These are phyloP conservation scores for Colletotrichum abscissum DNA, from an alignment of 2,329 filamentous ascomycete genomes.

Conservation along the genomic window DNA sequence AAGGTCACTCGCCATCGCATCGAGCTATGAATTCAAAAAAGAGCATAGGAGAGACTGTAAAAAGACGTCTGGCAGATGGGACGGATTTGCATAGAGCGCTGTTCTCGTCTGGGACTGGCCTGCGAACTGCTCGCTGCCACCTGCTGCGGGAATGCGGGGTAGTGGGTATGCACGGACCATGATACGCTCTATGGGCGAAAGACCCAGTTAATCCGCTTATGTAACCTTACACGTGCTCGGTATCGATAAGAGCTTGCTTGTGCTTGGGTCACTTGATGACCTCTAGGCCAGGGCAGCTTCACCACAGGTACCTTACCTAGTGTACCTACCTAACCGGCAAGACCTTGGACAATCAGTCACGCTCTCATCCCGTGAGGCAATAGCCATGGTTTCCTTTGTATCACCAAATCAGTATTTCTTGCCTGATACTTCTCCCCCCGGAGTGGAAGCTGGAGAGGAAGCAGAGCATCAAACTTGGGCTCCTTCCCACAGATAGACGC, in stretches of 20 bases:
- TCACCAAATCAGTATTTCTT: not conserved
- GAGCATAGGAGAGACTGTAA: not conserved
- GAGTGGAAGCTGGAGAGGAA: too few species aligned
- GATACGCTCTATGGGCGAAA: not conserved
- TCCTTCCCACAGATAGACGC: not conserved
- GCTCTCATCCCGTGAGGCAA: too few species aligned
- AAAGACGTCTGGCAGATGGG: not conserved
- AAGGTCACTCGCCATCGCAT: not conserved
- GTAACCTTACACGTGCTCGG: not conserved
- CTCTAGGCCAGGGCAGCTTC: not conserved
- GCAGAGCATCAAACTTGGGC: too few species aligned
- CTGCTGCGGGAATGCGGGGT: constrained; percentile 28
- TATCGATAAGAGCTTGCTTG: not conserved
- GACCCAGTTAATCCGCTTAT: not conserved
- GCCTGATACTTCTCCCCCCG: not conserved
- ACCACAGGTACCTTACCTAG: not conserved
- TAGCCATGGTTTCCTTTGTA: not conserved
- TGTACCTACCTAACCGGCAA: too few species aligned
- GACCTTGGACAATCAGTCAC: too few species aligned
- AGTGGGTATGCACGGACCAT: not conserved
- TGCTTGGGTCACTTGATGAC: not conserved
- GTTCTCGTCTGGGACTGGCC: constrained; percentile 13
- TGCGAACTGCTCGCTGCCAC: constrained; percentile 14
- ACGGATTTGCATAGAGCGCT: not conserved
- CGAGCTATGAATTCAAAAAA: not conserved